Evolutionary conservation across 495 filamentous ascomycete species (phyloP), one percentile per base, ranked within the genome.

Genomic region (Daldinia vernicosa): DNA sequence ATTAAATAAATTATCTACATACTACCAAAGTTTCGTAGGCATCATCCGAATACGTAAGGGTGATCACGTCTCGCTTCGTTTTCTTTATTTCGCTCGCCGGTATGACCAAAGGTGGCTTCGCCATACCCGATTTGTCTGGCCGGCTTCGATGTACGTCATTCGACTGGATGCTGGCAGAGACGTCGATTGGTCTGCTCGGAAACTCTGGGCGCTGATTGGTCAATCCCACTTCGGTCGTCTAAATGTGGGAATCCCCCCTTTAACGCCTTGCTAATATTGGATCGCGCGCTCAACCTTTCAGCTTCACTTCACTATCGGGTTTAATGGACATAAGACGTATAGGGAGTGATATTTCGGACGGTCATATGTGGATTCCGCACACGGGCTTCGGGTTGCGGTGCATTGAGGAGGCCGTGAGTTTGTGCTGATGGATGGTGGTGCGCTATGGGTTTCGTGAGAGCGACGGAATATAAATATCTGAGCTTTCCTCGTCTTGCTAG

Each of bases 151-250:
- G 1, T 47, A 47, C 37, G 61, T 43, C 40, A 12, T 53, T 51
- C 52, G 32, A 63, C 67, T 66, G 52, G 53, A 37, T 58, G 26
- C 2, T 5, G 32, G 17, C 40, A 30, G 4, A n/a, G 8, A 32
- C 1, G 11, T 59, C 9, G 52, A 71, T 71, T 67, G 63, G 69
- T 12, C 33, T 63, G 69, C 63, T 71, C 69, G 69, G 69, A 71
- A 71, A 67, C 63, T 47, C 53, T 71, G 63, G 1, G 14, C 27
- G 33, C 45, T 71, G 58, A 71, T 71, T 71, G 69, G 69, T 19
- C 37, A 22, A 47, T 17, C 12, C 26, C 1, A 3, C 11, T 7
- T 5, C 9, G 11, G 11, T 14, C 14, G 22, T 59, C 17, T 35
- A 12, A 47, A 47, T 53, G 51, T 53, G 51, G 51, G 26, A 12